These are phyloP conservation scores for Debaryomycetaceae sp. DNA, from an alignment of 1,139 yeast species.

Conservation along the genomic window DNA sequence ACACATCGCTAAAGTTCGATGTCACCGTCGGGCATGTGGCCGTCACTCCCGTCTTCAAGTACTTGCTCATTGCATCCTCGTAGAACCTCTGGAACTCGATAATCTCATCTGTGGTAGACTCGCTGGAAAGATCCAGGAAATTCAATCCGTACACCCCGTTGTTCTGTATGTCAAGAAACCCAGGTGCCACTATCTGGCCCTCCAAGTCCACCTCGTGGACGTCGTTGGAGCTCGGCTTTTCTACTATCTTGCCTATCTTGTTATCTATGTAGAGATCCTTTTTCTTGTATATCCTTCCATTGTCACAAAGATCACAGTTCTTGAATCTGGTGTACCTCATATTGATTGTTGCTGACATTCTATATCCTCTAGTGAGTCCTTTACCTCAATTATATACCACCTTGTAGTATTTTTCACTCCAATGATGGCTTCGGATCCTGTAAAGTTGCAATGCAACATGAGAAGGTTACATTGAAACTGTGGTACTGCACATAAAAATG, in stretches of 20 bases:
- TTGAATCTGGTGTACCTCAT: constrained; percentile 30
- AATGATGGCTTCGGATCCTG: neutral
- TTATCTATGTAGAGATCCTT: constrained; percentile 48
- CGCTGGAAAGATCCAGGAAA: constrained; percentile 39
- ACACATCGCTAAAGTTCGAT: constrained; percentile 52
- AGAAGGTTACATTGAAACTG: neutral
- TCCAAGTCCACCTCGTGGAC: constrained; percentile 39
- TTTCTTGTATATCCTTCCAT: constrained; percentile 37
- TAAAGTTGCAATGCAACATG: neutral
- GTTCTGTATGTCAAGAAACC: constrained; percentile 59
- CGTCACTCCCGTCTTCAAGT: constrained; percentile 56
- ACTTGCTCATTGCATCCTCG: constrained; percentile 45
- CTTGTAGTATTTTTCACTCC: neutral
- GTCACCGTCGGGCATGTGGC: constrained; percentile 61
- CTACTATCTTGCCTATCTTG: constrained; percentile 40
- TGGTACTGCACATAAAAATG: neutral
- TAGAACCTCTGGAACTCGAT: constrained; percentile 29
- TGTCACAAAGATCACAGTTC: constrained; percentile 52
- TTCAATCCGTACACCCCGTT: constrained; percentile 63
- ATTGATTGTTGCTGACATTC: neutral
- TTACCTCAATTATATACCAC: neutral
- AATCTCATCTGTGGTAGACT: constrained; percentile 34
- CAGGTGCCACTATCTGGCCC: constrained; percentile 54
- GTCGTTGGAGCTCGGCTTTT: constrained; percentile 17
- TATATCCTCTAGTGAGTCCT: neutral